Evolutionary conservation across 2,329 filamentous ascomycete genomes (phyloP).

Genomic region (Westerdykella sp.): DNA sequence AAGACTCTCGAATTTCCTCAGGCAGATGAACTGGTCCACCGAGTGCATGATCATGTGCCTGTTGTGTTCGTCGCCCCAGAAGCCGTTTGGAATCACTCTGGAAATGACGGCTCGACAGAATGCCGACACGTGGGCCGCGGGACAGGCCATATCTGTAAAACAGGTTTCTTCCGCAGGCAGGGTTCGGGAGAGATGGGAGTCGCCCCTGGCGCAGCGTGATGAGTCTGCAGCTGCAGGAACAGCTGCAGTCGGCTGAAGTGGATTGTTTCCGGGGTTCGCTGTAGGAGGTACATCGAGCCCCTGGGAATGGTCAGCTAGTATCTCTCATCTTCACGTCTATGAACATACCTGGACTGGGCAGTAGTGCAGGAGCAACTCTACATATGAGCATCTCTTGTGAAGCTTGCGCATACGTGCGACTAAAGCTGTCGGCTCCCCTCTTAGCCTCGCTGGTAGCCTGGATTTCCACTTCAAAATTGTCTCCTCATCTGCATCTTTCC

Average conservation of each 20-base stretch:
- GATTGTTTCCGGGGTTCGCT: constrained; percentile 20
- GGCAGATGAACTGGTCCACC: constrained; percentile 68
- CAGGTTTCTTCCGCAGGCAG: constrained; percentile 18
- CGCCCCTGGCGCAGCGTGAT: constrained; percentile 6
- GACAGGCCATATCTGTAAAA: constrained; percentile 63
- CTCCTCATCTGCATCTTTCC: constrained; percentile 12
- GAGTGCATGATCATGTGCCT: constrained; percentile 55
- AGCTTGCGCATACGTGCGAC: constrained; percentile 62
- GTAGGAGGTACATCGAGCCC: constrained; percentile 19
- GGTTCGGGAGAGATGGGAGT: constrained; percentile 1
- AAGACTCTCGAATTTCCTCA: constrained; percentile 76
- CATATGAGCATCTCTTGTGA: constrained; percentile 72
- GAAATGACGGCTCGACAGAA: constrained; percentile 75
- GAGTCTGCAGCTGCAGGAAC: constrained; percentile 3
- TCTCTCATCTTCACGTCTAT: background rate
- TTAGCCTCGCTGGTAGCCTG: constrained; percentile 59
- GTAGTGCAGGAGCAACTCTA: constrained; percentile 70
- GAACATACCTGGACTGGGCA: constrained; percentile 53
- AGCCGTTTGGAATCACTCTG: constrained; percentile 64
- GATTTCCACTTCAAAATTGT: constrained; percentile 31
- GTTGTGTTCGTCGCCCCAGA: constrained; percentile 70
- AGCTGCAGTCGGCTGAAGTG: constrained; percentile 13
- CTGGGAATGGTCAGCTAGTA: constrained; percentile 16
- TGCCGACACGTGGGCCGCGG: constrained; percentile 64
- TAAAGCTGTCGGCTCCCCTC: constrained; percentile 55